Conservation (phyloP, 257 asterid species). For the Thymus mandschuricus region DNA sequence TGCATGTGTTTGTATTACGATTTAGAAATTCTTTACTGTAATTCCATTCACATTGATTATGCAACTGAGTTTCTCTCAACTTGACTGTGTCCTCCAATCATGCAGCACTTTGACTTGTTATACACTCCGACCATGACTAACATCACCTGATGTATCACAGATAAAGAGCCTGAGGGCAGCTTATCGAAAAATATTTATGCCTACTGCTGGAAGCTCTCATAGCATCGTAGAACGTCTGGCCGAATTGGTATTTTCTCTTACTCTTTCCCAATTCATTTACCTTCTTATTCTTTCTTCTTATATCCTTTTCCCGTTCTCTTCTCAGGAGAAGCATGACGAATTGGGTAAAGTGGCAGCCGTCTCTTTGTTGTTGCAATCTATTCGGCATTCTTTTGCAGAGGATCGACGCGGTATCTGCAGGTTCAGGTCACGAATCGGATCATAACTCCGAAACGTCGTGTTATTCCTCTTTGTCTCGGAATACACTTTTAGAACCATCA, state of each 20-base stretch:
- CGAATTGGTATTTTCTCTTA: conserved; percentile 60
- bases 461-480: not conserved
- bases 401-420: conserved; percentile 91
- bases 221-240: conserved; percentile 74
- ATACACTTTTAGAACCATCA: not conserved
- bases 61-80: not conserved
- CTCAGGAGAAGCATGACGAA: conserved; percentile 70
- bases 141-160: conserved; percentile 40
- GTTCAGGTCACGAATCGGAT: conserved; percentile 61
- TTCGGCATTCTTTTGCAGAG: conserved; percentile 72
- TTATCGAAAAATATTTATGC: conserved; percentile 79
- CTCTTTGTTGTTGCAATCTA: conserved; percentile 57
- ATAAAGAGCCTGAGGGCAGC: conserved; percentile 83
- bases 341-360: conserved; percentile 58
- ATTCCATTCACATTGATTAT: not conserved
- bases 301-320: too few species aligned
- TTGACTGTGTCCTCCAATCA: not conserved
- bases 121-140: not conserved
- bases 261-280: conserved; percentile 15
- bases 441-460: conserved; percentile 28
- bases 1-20: not conserved
- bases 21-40: too few species aligned
- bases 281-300: conserved; percentile 7
- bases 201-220: conserved; percentile 40
- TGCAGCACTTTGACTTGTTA: conserved; percentile 1